Conservation (phyloP, 345 rosid genomes). For the Lagerstroemia speciosa region DNA sequence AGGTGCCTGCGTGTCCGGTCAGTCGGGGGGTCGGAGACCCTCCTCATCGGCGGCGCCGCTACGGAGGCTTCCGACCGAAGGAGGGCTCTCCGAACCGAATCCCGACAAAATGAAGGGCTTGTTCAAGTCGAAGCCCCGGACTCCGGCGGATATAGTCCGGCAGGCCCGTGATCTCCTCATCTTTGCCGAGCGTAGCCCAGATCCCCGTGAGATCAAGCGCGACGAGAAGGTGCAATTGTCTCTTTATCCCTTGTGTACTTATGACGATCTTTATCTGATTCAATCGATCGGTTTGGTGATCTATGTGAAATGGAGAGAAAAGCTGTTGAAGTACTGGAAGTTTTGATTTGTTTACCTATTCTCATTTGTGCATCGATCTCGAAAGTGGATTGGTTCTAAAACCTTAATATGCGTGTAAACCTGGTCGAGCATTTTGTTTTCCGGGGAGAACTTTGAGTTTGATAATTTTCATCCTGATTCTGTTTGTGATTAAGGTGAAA, state of each 20-base stretch:
- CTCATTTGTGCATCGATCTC: not conserved
- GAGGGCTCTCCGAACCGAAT: not conserved
- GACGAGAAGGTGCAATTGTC: slow-evolving; percentile 37
- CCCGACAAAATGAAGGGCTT: slow-evolving; percentile 32
- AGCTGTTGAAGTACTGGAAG: not conserved
- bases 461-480: not conserved
- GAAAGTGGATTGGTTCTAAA: not conserved
- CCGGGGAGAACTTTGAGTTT: not conserved
- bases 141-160: slow-evolving; percentile 36
- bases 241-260: not conserved
- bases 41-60: slow-evolving; percentile 2
- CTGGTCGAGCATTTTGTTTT: not conserved
- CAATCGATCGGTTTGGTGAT: not conserved
- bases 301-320: not conserved
- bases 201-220: slow-evolving; percentile 27
- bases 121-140: slow-evolving; percentile 41
- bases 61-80: slow-evolving; percentile 8
- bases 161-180: slow-evolving; percentile 41
- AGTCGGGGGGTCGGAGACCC: slow-evolving; percentile 3
- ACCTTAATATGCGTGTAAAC: too few relatives aligned
- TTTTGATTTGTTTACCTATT: not conserved
- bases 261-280: not conserved
- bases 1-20: slow-evolving; percentile 6
- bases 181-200: slow-evolving; percentile 16
- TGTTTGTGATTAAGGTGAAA: not conserved